These are phyloP conservation scores for Silene coronaria DNA, from an alignment of 179 eudicot genomes.

Conservation along the genomic window DNA sequence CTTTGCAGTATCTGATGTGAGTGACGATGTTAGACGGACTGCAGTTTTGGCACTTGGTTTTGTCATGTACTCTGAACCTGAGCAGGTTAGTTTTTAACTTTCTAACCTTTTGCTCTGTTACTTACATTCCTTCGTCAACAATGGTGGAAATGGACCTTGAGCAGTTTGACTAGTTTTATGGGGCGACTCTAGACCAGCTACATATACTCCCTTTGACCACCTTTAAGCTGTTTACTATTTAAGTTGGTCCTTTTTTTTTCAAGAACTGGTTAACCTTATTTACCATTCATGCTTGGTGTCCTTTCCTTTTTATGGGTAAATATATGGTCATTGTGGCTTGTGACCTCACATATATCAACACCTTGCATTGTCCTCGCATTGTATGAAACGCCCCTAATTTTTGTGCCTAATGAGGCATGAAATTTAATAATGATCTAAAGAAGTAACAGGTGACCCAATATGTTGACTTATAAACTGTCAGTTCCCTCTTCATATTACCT, in stretches of 20 bases:
- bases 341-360: no score
- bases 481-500: no score
- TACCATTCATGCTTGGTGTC: no score
- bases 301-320: no score
- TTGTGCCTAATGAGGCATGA: no score
- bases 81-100: slow-evolving; percentile 59
- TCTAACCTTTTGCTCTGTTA: not conserved
- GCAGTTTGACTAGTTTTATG: not conserved
- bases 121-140: not conserved
- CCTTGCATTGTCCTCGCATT: no score
- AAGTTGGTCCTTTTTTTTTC: not conserved
- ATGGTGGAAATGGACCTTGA: not conserved
- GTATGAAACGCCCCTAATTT: no score
- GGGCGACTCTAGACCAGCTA: not conserved
- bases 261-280: no score
- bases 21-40: slow-evolving; percentile 93
- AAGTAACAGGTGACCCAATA: no score
- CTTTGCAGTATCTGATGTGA: slow-evolving; percentile 97
- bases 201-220: not conserved
- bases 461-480: no score
- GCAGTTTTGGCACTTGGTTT: slow-evolving; percentile 97
- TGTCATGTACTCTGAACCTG: slow-evolving; percentile 88
- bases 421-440: no score
- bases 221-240: not conserved
- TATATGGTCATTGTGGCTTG: no score